Evolutionary conservation across 2,329 filamentous ascomycete species (phyloP).

Genomic region (Leptosphaerulina australis): DNA sequence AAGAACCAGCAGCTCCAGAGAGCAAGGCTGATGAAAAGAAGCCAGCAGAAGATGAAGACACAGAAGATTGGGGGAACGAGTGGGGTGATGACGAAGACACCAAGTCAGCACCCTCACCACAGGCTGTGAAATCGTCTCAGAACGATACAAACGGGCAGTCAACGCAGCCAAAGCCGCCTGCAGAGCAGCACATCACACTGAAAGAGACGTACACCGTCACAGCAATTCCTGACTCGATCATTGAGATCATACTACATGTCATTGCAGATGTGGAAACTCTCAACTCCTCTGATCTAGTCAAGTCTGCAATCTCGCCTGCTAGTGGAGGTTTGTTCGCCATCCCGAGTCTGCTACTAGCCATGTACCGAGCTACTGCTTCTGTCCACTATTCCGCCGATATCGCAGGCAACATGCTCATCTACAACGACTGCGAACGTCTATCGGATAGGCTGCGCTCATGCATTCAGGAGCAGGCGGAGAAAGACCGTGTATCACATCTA

Average conservation of each 20-base stretch:
- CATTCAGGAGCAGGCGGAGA: conserved; percentile 51
- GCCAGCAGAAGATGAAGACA: conserved; percentile 46
- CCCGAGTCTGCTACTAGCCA: conserved; percentile 74
- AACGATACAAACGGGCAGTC: conserved; percentile 43
- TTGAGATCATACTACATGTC: conserved; percentile 66
- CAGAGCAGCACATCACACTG: conserved; percentile 71
- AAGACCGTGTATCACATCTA: conserved; percentile 39
- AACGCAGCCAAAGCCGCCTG: conserved; percentile 28
- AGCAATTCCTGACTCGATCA: conserved; percentile 79
- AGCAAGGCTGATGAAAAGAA: conserved; percentile 44
- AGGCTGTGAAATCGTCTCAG: conserved; percentile 29
- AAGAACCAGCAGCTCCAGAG: conserved; percentile 28
- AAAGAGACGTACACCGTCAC: conserved; percentile 89
- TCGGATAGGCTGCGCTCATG: conserved; percentile 60
- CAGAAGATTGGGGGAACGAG: conserved; percentile 72
- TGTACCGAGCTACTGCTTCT: conserved; percentile 78
- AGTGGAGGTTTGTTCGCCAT: conserved; percentile 73
- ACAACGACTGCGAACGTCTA: conserved; percentile 67
- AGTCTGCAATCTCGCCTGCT: conserved; percentile 67
- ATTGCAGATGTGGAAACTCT: conserved; percentile 59
- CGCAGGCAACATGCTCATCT: conserved; percentile 67
- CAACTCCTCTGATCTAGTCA: conserved; percentile 54
- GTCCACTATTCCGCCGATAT: conserved; percentile 70
- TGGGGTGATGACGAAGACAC: conserved; percentile 73
- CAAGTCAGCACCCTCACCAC: conserved; percentile 20